Evolutionary conservation across 208 protist genomes (phyloP), one percentile per base, ranked within the genome.

Genomic region (Acanthamoeba sp.): DNA sequence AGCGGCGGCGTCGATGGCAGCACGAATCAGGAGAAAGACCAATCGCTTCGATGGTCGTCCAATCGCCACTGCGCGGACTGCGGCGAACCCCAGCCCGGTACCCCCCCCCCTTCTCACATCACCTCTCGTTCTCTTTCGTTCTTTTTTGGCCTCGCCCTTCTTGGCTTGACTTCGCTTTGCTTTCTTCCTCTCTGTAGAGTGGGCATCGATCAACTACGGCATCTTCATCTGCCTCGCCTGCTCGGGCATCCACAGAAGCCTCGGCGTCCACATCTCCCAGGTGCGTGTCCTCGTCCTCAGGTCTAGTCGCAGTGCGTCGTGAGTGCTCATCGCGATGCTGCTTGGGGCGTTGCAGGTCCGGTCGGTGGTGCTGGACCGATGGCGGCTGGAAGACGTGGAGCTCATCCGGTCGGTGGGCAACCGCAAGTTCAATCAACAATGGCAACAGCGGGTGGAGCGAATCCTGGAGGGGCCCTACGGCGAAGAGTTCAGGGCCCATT

Each of bases 171-270:
- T 22, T 22, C 4, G 27, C 40, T 82, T 24, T 12, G 7, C 7
- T 82, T 16, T 50, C 7, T 22, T 45, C 69, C 36, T 6, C 73
- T 27, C 32, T 2, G 24, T 22, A 85, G 76, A 85, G 20, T 98
- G 97, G 97, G 93, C 94, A 42, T 97, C 95, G 1, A 96, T 95
- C n/a, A 98, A 98, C 85, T 84, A 97, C 14, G 97, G 97, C 32
- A 57, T 97, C 10, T 97, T 98, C 57, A 95, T 98, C 48, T 98
- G 97, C 66, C 97, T 98, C 20, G 91, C 88, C 40, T 98, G 97
- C 85, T 95, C 92, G 59, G 97, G 95, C 62, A 87, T 98, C 20
- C 97, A 98, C 76, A 45, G 97, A 29, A 80, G 64, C 48, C 38
- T 98, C 16, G 97, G 97, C 71, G 94, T 95, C 9, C 96, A 97